Evolutionary conservation across 164 flowering plant species (phyloP).

Genomic region (Pachysandra terminalis): DNA sequence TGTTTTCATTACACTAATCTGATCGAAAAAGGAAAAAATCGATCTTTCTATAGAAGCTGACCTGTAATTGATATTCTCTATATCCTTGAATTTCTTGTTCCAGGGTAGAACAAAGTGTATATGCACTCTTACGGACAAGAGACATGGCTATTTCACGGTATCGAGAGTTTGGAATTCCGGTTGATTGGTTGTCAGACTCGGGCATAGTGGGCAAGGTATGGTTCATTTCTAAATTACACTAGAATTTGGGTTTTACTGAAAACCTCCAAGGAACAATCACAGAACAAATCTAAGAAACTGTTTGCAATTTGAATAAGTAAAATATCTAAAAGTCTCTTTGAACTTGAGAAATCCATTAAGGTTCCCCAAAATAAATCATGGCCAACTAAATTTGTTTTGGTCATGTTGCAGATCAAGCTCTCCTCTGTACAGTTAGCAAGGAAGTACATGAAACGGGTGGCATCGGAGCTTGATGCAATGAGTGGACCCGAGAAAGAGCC

Average conservation of each 20-base stretch:
- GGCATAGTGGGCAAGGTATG: slow-evolving; percentile 94
- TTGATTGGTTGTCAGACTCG: slow-evolving; percentile 80
- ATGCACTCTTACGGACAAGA: slow-evolving; percentile 80
- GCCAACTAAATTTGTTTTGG: background rate
- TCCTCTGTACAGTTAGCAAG: slow-evolving; percentile 88
- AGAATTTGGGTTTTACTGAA: background rate
- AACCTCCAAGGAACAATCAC: too few relatives aligned
- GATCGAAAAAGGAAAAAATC: too few relatives aligned
- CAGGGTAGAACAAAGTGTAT: slow-evolving; percentile 95
- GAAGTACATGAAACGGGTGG: slow-evolving; percentile 94
- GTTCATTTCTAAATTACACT: slow-evolving; percentile 2
- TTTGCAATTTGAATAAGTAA: too few relatives aligned
- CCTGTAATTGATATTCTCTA: background rate
- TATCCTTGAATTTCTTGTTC: slow-evolving; percentile 1
- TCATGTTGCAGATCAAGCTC: slow-evolving; percentile 75
- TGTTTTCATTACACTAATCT: too few relatives aligned
- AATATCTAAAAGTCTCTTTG: too few relatives aligned
- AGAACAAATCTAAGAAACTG: too few relatives aligned
- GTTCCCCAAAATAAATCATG: too few relatives aligned
- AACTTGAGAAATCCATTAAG: too few relatives aligned
- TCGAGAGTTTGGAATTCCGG: slow-evolving; percentile 86
- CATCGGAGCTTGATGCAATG: slow-evolving; percentile 78
- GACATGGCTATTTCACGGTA: slow-evolving; percentile 93
- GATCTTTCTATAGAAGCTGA: background rate
- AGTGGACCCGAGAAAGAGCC: slow-evolving; percentile 83